Conservation (phyloP, 1,284 basidiomycete genomes). For the Coniferiporia sulphurascens region DNA sequence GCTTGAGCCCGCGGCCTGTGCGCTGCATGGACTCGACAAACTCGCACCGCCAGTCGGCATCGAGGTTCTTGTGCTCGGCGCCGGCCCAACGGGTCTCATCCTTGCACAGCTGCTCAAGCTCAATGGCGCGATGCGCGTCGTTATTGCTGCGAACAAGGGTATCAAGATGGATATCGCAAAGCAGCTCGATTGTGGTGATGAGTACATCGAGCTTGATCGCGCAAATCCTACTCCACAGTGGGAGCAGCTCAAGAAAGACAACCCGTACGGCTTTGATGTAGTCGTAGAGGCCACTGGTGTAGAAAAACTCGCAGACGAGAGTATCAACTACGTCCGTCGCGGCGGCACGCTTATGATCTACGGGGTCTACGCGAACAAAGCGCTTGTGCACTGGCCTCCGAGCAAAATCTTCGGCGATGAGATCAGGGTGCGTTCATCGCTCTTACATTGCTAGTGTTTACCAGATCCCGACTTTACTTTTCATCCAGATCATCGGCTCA, state of each 20-base stretch:
- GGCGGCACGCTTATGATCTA: constrained; percentile 74
- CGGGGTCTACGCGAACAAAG: constrained; percentile 71
- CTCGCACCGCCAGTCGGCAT: constrained; percentile 72
- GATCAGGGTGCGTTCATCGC: constrained; percentile 51
- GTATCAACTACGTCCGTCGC: constrained; percentile 80
- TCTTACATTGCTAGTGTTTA: constrained; percentile 8
- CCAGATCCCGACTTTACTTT: neutral
- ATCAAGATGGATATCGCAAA: constrained; percentile 83
- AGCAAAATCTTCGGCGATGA: constrained; percentile 84
- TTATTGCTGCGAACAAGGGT: constrained; percentile 80
- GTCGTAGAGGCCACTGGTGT: constrained; percentile 86
- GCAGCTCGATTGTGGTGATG: constrained; percentile 70
- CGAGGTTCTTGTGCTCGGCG: constrained; percentile 73
- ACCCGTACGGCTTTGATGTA: constrained; percentile 84
- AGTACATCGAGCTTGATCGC: constrained; percentile 80
- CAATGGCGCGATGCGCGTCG: constrained; percentile 72
- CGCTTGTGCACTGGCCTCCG: constrained; percentile 78
- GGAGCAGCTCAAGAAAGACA: constrained; percentile 69
- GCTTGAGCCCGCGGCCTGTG: constrained; percentile 85
- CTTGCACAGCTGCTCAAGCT: constrained; percentile 82
- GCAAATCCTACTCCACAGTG: constrained; percentile 73
- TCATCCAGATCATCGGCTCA: constrained; percentile 70
- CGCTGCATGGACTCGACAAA: constrained; percentile 85
- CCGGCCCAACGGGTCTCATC: constrained; percentile 79
- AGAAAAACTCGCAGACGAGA: constrained; percentile 73